Evolutionary conservation across 306 rosid genomes (phyloP), one percentile per base, ranked within the genome.

Genomic region (Neltuma alba): DNA sequence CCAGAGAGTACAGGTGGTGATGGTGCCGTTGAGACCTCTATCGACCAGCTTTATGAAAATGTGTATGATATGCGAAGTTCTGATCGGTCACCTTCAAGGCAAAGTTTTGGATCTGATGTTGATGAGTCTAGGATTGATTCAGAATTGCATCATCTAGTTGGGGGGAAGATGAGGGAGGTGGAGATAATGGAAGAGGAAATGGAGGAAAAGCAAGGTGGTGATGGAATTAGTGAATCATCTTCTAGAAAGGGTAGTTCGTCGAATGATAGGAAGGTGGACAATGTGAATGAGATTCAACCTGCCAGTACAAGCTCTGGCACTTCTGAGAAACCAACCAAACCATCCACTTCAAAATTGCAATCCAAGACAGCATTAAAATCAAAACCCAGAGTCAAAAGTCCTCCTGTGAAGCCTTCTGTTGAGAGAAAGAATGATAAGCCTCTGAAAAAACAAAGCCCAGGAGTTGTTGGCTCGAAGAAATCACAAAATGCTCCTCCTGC

Each of bases 61-160:
- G 98, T 96, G 9, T 96, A 94, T 80, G 99, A 96, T 75, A 93
- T 96, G 97, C 98, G 93, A 86, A 96, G 97, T 86, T 96, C 98
- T 62, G 98, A 96, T 85, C 96, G 80, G 76, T 96, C 99, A 3
- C 91, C 96, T 34, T 91, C 98, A 8, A 85, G 97, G 83, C 90
- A 61, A 73, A 96, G 99, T 79, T 89, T 88, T 87, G 94, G 92
- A 78, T 91, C 99, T 5, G 91, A 93, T 75, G 98, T 93, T n/a
- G 99, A 89, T 42, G 99, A 96, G 83, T 96, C 99, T 69, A 88
- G 94, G 86, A 91, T 93, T 48, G 99, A 96, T 87, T 96, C 97
- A 1, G 99, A 96, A 73, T 78, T 96, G 80, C 89, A 79, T 61
- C 95, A 93, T 86, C 92, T 96, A 38, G 99, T 96, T 54, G 98